A percentile compares a stretch with the other conserved stretches of the same genome.
phyloP scores from a whole-genome alignment of 192 early-diverging fungal species.

The Linnemannia exigua region DNA sequence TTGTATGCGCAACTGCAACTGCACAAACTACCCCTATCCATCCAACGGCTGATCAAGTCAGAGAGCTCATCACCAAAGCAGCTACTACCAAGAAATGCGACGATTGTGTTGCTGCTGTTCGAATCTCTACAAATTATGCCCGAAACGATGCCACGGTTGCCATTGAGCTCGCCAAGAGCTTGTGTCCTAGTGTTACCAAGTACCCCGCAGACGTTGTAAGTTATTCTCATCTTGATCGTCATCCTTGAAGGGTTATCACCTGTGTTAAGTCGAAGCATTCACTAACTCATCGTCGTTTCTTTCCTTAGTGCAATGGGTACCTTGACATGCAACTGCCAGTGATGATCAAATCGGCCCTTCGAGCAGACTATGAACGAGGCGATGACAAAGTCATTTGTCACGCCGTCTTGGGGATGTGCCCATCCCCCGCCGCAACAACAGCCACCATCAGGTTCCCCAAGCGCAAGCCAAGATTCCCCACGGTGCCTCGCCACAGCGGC shows the following conservation, averaged over 20 bases:
- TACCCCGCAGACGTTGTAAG: neutral
- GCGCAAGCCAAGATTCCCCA: constrained; percentile 30
- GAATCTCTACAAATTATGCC: neutral
- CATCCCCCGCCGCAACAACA: neutral
- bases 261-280: too few relatives aligned
- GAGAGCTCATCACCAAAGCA: neutral
- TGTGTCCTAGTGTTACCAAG: neutral
- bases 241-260: too few relatives aligned
- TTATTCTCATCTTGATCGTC: neutral
- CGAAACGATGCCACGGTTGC: neutral
- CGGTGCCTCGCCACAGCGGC: neutral
- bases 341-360: neutral
- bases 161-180: neutral
- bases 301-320: constrained; percentile 1
- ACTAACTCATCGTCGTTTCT: neutral
- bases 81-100: neutral
- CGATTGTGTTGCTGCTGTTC: neutral
- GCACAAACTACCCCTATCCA: neutral
- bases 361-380: neutral
- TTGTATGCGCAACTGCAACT: neutral
- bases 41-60: neutral
- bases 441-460: constrained; percentile 49
- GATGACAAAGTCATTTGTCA: neutral
- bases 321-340: neutral
- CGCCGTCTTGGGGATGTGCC: neutral